Conservation (phyloP, 495 filamentous ascomycete species). For the Amorphotheca resinae region DNA sequence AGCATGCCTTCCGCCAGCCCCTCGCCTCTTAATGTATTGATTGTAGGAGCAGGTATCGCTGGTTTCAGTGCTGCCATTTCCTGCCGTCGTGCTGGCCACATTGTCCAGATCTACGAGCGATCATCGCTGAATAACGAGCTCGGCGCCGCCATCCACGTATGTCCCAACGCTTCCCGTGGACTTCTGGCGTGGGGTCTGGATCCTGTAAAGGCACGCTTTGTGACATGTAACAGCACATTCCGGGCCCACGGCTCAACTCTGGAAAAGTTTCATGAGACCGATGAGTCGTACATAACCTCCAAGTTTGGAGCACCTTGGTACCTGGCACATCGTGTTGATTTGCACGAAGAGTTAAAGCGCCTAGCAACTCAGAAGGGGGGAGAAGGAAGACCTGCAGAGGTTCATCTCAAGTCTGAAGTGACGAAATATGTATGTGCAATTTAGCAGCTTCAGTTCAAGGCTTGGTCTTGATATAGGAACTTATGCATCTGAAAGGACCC, state of each 20-base stretch:
- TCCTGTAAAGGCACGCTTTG: slow-evolving; percentile 21
- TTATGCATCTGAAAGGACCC: not conserved
- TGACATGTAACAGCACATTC: slow-evolving; percentile 22
- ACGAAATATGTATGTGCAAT: slow-evolving; percentile 20
- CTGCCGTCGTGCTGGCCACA: slow-evolving; percentile 36
- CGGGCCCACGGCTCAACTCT: slow-evolving; percentile 23
- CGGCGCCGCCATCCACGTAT: slow-evolving; percentile 42
- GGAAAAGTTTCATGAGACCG: slow-evolving; percentile 14
- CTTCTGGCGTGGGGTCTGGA: slow-evolving; percentile 38
- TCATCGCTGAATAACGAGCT: slow-evolving; percentile 38
- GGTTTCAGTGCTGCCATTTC: slow-evolving; percentile 46
- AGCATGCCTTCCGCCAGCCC: not conserved
- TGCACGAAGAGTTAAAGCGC: slow-evolving; percentile 34
- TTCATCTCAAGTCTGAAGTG: slow-evolving; percentile 22
- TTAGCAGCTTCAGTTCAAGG: not conserved
- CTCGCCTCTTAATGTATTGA: slow-evolving; percentile 23
- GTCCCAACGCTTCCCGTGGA: slow-evolving; percentile 39
- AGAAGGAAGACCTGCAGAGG: slow-evolving; percentile 24
- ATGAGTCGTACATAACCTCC: slow-evolving; percentile 24
- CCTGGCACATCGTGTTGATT: slow-evolving; percentile 40
- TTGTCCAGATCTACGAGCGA: slow-evolving; percentile 40
- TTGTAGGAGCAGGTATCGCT: slow-evolving; percentile 44
- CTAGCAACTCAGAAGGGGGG: slow-evolving; percentile 25
- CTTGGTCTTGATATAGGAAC: not conserved
- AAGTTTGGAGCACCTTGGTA: slow-evolving; percentile 18